Evolutionary conservation across 768 basidiomycete genomes (phyloP).

Genomic region (Leucosporidium scottii): DNA sequence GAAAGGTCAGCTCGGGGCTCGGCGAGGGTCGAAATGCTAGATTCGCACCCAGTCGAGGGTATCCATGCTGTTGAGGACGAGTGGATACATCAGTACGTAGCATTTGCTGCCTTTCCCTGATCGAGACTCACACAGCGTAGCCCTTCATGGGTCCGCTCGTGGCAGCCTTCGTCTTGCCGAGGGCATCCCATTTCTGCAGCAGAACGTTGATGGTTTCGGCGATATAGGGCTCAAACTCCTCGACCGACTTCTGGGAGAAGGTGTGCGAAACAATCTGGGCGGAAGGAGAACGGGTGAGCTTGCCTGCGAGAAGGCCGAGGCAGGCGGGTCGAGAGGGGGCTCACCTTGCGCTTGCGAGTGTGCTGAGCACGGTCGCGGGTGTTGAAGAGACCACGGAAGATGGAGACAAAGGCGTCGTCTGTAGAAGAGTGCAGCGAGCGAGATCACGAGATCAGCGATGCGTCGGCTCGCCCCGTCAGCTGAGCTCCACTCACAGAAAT

Average conservation of each 20-base stretch:
- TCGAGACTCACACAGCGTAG: constrained; percentile 21
- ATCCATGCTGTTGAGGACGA: neutral
- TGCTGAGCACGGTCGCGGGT: constrained; percentile 51
- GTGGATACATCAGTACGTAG: neutral
- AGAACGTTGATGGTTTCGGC: constrained; percentile 44
- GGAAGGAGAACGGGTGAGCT: no score
- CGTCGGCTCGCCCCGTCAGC: neutral
- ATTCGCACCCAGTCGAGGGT: neutral
- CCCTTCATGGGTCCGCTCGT: constrained; percentile 26
- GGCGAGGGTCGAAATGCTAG: no score
- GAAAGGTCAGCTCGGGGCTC: no score
- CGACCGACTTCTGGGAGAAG: constrained; percentile 73
- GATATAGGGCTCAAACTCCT: constrained; percentile 79
- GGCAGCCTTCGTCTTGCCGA: constrained; percentile 47
- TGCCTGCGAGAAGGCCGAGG: no score
- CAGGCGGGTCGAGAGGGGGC: constrained; percentile 42
- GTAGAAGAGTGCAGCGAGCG: constrained; percentile 19
- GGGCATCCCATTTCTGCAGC: constrained; percentile 63
- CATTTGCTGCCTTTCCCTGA: neutral
- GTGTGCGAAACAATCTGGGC: constrained; percentile 58
- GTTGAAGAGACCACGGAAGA: constrained; percentile 45
- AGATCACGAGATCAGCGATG: neutral
- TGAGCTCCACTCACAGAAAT: constrained; percentile 53
- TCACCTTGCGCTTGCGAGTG: constrained; percentile 85
- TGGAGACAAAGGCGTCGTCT: constrained; percentile 57